These are phyloP conservation scores for Striga hermonthica DNA, from an alignment of 305 asterid genomes.

Conservation along the genomic window DNA sequence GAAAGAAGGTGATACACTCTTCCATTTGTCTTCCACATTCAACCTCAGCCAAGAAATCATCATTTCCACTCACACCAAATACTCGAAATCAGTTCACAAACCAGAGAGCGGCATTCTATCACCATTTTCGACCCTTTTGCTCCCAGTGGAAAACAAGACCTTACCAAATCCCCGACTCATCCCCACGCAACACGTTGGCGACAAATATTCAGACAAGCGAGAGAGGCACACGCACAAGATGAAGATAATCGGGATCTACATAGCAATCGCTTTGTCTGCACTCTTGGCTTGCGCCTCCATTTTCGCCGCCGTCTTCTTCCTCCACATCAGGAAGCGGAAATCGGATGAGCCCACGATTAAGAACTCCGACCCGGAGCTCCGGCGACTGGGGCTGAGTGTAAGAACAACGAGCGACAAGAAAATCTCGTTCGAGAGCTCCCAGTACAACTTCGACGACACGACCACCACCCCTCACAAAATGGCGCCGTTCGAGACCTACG, in stretches of 20 bases:
- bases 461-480: constrained; percentile 41
- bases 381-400: constrained; percentile 61
- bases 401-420: constrained; percentile 69
- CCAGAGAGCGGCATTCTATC: constrained; percentile 31
- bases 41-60: constrained; percentile 41
- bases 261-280: constrained; percentile 39
- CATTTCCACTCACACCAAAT: constrained; percentile 37
- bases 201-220: constrained; percentile 30
- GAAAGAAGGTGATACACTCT: constrained; percentile 45
- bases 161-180: constrained; percentile 23
- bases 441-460: constrained; percentile 46
- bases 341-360: constrained; percentile 23
- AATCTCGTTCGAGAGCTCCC: constrained; percentile 72
- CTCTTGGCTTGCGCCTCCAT: constrained; percentile 36
- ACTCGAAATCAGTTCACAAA: constrained; percentile 32
- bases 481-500: constrained; percentile 45
- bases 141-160: constrained; percentile 41
- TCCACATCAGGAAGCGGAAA: constrained; percentile 34
- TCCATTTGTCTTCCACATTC: constrained; percentile 37
- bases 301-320: constrained; percentile 41
- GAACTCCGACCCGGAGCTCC: constrained; percentile 30
- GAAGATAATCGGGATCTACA: constrained; percentile 48
- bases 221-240: constrained; percentile 35
- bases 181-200: background rate
- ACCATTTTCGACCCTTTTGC: constrained; percentile 45